Base-by-base conservation (phyloP, 352 stramenopile genomes). In the Pseudoperonospora humuli region DNA sequence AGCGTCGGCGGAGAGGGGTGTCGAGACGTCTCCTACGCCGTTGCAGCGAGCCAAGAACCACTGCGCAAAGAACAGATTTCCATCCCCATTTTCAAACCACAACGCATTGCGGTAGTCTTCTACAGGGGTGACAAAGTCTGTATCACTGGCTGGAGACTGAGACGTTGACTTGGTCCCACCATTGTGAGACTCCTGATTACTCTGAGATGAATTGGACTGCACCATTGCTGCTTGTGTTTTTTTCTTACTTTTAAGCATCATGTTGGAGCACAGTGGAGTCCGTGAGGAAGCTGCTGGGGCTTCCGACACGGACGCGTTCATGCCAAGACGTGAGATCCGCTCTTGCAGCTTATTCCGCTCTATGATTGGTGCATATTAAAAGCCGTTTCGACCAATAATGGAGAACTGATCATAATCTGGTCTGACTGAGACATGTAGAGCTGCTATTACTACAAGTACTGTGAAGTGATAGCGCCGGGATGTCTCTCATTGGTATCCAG, bases 31-130 rank as follows among this genome's bases (percentile, higher is more conserved):
- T 3, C 52, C 64, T 8, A 70, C 50, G 13, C 66, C 59, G 19
- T 63, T 67, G 39, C 67, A 79, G 27, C 73, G 75, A 3, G 57
- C 63, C 21, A 87, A 62, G 11, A 87, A 52, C 72, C 68, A 84
- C 44, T 87, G 64, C 10, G 56, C 59, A 39, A 76, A 75, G 27
- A 38, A 33, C 33, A 87, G 26, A 13, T 85, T 64, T 0, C 70
- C 57, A 0, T 63, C 38, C 29, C 66, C 64, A 7, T 47, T 64
- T 25, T 40, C 43, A 34, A 75, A 87, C 75, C 75, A 87, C 47
- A 45, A 17, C 0, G 67, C 42, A 9, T 75, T 61, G 13, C 38
- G 46, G 39, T 61, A 84, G 38, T 70, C 43, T 28, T 39, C 34
- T 7, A 60, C 26, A 24, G 42, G 28, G 1, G 20, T 39, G 15